Base-by-base conservation (phyloP, 2,329 filamentous ascomycete species). In the Cadophora sp. region DNA sequence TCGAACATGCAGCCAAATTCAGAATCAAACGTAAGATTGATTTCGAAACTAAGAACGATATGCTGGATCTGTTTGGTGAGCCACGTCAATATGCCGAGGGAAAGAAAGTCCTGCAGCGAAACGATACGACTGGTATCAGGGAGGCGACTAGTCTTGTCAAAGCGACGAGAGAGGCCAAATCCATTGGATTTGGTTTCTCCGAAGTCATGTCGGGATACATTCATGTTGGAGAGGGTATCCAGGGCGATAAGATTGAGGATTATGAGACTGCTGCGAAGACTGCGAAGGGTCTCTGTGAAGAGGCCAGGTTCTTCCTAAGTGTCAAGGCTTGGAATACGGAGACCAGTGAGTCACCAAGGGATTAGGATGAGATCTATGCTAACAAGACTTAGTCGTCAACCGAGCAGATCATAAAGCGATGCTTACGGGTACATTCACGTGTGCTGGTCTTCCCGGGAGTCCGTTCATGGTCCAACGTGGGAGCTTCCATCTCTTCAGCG, bases 171-270 rank as follows among this genome's bases (percentile, higher is more conserved):
- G 73, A 67, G 14, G 64, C 70, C 0, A 74, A 83, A 37, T 81
- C 83, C 11, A 79, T 79, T 53, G 86, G 87, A 0, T 83, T 89
- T 64, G 85, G 84, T 27, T 91, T 91, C 74, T 86, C 86, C 0
- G 88, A 91, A 76, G 84, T 89, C 67, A 89, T 91, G 87, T 83
- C 84, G 8, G 89, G 89, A 11, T 86, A 85, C 71, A 81, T 91
- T 29, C 85, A 88, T 71, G 76, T 79, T 58, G 81, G 82, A 48
- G 75, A 77, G 11, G 78, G 77, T 31, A 75, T 84, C 50, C 74
- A 75, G 6, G 80, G 81, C 11, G 83, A 86, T 72, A 80, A 82
- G 55, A 80, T 79, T 19, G 81, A 83, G n/a, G 83, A 85, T 1
- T 89, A 86, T 74, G 79, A 85, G 68, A 79, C 84, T 24, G 86